Percentiles rank a stretch among this genome's conserved stretches.
Evolutionary conservation across 495 filamentous ascomycete species (phyloP).

Genomic region (Parmelia sp.): DNA sequence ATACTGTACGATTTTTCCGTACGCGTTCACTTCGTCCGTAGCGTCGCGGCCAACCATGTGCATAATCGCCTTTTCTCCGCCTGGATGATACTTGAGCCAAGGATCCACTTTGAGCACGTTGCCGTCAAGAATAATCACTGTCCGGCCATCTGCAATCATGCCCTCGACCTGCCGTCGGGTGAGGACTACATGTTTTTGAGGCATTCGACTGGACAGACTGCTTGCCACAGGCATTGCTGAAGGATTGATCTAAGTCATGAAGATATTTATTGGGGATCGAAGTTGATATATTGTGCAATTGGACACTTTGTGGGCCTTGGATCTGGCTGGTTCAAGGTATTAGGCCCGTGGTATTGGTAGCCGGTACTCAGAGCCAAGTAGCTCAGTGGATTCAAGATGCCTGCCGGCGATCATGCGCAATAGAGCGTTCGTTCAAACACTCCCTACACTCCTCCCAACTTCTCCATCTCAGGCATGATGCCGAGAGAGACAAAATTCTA

Average conservation of each 20-base stretch:
- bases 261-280: not conserved
- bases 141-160: constrained; percentile 78
- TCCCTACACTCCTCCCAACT: too few species aligned
- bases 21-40: constrained; percentile 92
- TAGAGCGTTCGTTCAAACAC: too few species aligned
- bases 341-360: too few species aligned
- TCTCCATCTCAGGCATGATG: not conserved
- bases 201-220: constrained; percentile 19
- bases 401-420: constrained; percentile 8
- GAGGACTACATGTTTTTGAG: constrained; percentile 47
- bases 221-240: constrained; percentile 18
- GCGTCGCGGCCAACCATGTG: constrained; percentile 97
- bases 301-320: not conserved
- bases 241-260: constrained; percentile 7
- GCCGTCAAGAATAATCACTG: constrained; percentile 72
- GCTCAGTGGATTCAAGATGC: not conserved
- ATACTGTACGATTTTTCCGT: constrained; percentile 34
- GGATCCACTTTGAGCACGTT: constrained; percentile 81
- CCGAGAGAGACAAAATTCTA: not conserved
- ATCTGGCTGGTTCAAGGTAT: not conserved
- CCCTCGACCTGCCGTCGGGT: constrained; percentile 76
- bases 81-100: constrained; percentile 85
- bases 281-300: not conserved
- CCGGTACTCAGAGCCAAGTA: too few species aligned
- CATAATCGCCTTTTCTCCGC: constrained; percentile 83